Evolutionary conservation across 2,329 filamentous ascomycete genomes (phyloP).

Genomic region (Mycogone perniciosa): DNA sequence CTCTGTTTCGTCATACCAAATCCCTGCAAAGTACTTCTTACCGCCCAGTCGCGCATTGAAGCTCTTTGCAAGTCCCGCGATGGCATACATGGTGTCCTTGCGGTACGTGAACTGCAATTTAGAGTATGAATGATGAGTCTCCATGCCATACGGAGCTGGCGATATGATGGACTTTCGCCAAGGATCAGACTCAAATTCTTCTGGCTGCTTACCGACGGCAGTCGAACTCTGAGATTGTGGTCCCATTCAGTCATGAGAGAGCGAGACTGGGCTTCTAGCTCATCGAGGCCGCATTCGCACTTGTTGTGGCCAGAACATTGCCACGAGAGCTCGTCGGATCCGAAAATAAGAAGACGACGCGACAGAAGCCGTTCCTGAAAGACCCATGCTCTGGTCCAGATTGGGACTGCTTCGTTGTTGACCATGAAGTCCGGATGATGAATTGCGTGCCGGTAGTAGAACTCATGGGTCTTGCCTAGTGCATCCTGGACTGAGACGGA

Average conservation of each 20-base stretch:
- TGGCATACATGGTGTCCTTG: constrained; percentile 8
- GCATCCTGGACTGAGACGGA: background rate
- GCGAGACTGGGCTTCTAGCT: background rate
- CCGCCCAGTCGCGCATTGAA: constrained; percentile 3
- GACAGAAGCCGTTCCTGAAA: constrained; percentile 9
- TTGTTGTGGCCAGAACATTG: constrained; percentile 4
- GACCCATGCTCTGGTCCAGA: constrained; percentile 9
- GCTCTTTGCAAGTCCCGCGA: constrained; percentile 7
- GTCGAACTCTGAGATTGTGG: background rate
- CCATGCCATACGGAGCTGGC: constrained; percentile 6
- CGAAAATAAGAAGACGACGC: constrained; percentile 7
- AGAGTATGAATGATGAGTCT: constrained; percentile 7
- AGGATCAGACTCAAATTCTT: background rate
- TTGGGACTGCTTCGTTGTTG: background rate
- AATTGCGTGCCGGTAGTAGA: constrained; percentile 2
- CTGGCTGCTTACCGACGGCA: constrained; percentile 1
- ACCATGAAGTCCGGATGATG: constrained; percentile 7
- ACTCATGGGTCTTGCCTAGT: background rate
- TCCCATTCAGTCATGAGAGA: constrained; percentile 7
- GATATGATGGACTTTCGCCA: constrained; percentile 3
- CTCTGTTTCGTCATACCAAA: constrained; percentile 5
- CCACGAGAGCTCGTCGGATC: constrained; percentile 9
- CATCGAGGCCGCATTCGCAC: constrained; percentile 8
- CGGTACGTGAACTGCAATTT: constrained; percentile 5
- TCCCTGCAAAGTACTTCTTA: constrained; percentile 6